Percentiles rank a stretch among this genome's conserved stretches.
These are phyloP conservation scores for Cenchrus purpureus DNA, from an alignment of 176 grass and related monocot species.

Conservation along the genomic window DNA sequence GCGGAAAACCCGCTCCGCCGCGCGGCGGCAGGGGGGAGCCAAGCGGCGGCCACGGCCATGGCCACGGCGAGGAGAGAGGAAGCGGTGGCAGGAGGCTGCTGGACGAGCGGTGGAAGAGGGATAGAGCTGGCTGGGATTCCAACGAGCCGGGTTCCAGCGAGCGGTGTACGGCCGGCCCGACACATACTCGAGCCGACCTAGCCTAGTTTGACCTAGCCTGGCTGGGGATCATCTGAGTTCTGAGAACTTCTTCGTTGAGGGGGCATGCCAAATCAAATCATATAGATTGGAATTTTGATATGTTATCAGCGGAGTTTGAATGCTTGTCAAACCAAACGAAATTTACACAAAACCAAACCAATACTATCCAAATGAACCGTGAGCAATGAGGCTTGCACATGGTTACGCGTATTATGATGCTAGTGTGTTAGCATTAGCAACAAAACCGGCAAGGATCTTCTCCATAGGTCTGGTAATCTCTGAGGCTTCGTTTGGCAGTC, in stretches of 20 bases:
- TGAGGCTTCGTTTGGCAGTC: too few relatives aligned
- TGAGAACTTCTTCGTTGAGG: too few relatives aligned
- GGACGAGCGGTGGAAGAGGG: not conserved
- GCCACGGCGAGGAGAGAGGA: not conserved
- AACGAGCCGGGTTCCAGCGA: not conserved
- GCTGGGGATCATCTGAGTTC: too few relatives aligned
- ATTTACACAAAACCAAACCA: not conserved
- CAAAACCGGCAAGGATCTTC: not conserved
- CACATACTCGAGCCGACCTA: not conserved
- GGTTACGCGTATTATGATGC: conserved; percentile 15
- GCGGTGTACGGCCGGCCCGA: not conserved
- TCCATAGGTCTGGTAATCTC: conserved; percentile 22
- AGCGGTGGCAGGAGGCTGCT: not conserved
- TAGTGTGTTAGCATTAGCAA: not conserved
- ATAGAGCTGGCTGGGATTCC: conserved; percentile 1
- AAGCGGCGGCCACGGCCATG: conserved; percentile 12
- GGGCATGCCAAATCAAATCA: not conserved
- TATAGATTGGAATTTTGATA: not conserved
- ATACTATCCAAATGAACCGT: not conserved
- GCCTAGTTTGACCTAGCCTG: not conserved
- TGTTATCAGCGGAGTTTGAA: not conserved
- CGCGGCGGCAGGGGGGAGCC: conserved; percentile 17
- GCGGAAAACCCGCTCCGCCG: not conserved
- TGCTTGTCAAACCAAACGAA: not conserved
- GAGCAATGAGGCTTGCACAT: not conserved